Evolutionary conservation across 2,329 filamentous ascomycete genomes (phyloP).

Genomic region (Moelleriella libera): DNA sequence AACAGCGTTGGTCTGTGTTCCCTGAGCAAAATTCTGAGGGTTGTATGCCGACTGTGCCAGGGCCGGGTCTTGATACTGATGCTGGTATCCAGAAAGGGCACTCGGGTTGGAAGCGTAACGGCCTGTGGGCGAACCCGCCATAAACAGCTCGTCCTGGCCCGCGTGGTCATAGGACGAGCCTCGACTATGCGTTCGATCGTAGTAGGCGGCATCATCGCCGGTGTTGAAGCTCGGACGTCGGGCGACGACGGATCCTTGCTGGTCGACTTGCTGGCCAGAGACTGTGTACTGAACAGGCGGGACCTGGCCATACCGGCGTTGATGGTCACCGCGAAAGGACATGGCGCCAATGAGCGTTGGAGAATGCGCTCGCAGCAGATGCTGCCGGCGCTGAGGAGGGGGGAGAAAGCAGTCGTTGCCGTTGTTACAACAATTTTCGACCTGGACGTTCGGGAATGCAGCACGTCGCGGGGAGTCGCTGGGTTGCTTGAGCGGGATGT

Average conservation of each 20-base stretch:
- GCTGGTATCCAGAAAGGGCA: slow-evolving; percentile 36
- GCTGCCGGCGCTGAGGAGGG: not conserved
- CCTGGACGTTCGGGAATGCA: no score
- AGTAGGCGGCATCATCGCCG: slow-evolving; percentile 54
- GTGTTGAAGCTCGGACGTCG: slow-evolving; percentile 61
- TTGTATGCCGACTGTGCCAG: slow-evolving; percentile 46
- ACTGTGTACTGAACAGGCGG: slow-evolving; percentile 51
- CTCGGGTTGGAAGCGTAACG: slow-evolving; percentile 27
- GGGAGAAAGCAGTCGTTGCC: not conserved
- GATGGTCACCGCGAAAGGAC: slow-evolving; percentile 50
- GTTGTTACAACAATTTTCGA: not conserved
- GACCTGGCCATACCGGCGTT: slow-evolving; percentile 51
- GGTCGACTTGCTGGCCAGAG: slow-evolving; percentile 18
- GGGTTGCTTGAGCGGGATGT: no score
- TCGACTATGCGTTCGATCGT: slow-evolving; percentile 18
- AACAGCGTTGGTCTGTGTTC: slow-evolving; percentile 36
- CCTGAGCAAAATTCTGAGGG: slow-evolving; percentile 46
- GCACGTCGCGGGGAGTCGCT: no score
- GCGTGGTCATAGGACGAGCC: slow-evolving; percentile 1
- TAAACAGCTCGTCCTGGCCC: slow-evolving; percentile 50
- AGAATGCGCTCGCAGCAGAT: slow-evolving; percentile 1
- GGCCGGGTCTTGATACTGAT: slow-evolving; percentile 32
- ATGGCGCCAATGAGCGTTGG: slow-evolving; percentile 20
- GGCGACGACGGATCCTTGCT: slow-evolving; percentile 13
- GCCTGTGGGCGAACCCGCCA: slow-evolving; percentile 26